Evolutionary conservation across 495 filamentous ascomycete genomes (phyloP).

Genomic region (Hypoxylon fragiforme): DNA sequence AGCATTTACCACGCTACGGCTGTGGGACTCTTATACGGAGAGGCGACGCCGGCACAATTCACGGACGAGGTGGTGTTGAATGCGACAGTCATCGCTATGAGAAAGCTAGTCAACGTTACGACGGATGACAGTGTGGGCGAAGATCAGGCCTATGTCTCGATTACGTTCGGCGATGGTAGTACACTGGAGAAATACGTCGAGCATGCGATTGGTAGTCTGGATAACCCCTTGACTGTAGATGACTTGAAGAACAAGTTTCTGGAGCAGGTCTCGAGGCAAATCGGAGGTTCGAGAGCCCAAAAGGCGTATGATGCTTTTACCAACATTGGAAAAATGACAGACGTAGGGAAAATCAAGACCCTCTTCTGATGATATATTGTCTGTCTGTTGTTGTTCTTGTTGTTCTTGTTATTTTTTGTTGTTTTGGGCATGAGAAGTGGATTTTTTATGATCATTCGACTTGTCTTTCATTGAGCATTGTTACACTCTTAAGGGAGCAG

Average conservation of each 20-base stretch:
- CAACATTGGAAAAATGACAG: constrained; percentile 34
- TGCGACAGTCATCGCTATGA: constrained; percentile 40
- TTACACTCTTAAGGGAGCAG: no score
- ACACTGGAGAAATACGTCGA: constrained; percentile 49
- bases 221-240: constrained; percentile 49
- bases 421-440: no score
- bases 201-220: constrained; percentile 56
- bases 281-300: constrained; percentile 31
- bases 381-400: neutral
- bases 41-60: constrained; percentile 54
- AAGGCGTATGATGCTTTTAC: constrained; percentile 43
- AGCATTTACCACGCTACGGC: constrained; percentile 57
- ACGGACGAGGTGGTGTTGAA: constrained; percentile 50
- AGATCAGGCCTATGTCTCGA: constrained; percentile 48
- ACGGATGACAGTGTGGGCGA: constrained; percentile 43
- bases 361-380: constrained; percentile 12
- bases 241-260: constrained; percentile 53
- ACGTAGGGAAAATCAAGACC: constrained; percentile 29
- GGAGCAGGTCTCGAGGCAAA: constrained; percentile 40
- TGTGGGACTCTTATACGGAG: constrained; percentile 53
- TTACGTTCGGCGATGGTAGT: constrained; percentile 41
- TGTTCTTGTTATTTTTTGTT: constrained; percentile 13
- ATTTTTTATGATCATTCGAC: no score
- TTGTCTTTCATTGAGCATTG: no score
- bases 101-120: constrained; percentile 48